A percentile compares a stretch with the other conserved stretches of the same genome.
phyloP scores from a whole-genome alignment of 352 stramenopile species.

The Bremia lactucae region DNA sequence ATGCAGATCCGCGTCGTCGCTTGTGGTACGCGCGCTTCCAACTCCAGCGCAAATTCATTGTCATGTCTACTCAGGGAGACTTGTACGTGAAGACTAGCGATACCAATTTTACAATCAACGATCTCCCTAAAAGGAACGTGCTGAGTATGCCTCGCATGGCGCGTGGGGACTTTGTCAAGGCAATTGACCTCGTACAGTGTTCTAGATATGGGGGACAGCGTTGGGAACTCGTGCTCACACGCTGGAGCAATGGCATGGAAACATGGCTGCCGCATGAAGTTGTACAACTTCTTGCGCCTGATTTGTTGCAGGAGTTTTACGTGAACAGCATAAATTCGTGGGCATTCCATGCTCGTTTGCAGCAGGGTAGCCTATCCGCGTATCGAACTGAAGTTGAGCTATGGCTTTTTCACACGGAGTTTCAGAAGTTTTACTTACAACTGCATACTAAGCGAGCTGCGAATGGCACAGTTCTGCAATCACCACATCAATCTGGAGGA shows the following conservation, averaged over 20 bases:
- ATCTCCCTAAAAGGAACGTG: conserved; percentile 35
- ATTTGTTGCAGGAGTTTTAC: conserved; percentile 64
- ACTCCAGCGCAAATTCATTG: conserved; percentile 55
- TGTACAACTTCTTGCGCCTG: conserved; percentile 26
- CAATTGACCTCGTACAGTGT: conserved; percentile 66
- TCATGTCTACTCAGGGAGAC: conserved; percentile 60
- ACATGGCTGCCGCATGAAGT: conserved; percentile 61
- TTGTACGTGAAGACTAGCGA: conserved; percentile 42
- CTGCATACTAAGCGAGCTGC: conserved; percentile 19
- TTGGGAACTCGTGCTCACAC: conserved; percentile 63
- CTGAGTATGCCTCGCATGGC: conserved; percentile 44
- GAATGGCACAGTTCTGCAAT: not conserved
- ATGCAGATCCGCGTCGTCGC: conserved; percentile 31
- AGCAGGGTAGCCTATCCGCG: conserved; percentile 20
- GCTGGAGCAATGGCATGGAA: conserved; percentile 53
- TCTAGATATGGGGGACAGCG: conserved; percentile 23
- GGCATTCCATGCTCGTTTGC: conserved; percentile 38
- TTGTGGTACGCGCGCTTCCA: conserved; percentile 47
- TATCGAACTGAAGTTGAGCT: conserved; percentile 61
- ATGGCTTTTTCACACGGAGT: conserved; percentile 60
- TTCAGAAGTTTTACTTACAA: conserved; percentile 46
- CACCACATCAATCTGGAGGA: conserved; percentile 8
- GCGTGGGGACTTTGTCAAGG: conserved; percentile 45
- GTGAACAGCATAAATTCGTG: conserved; percentile 74
- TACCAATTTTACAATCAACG: conserved; percentile 21